Conservation (phyloP, 2,329 filamentous ascomycete species). For the Chaetomiaceae sp. region DNA sequence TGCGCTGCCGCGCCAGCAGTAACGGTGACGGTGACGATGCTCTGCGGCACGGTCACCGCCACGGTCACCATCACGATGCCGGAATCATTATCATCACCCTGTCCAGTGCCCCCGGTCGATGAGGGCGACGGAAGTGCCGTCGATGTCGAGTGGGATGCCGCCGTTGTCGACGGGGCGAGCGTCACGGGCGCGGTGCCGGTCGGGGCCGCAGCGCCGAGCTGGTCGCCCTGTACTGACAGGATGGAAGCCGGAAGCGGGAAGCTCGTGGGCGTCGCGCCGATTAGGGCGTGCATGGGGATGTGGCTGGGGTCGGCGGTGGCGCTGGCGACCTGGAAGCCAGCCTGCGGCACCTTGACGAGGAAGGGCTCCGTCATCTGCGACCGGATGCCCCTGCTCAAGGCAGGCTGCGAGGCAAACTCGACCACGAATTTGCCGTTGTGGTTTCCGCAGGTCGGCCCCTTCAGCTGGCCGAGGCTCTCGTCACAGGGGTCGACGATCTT, state of each 20-base stretch:
- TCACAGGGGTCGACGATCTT: slow-evolving; percentile 28
- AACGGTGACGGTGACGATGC: slow-evolving; percentile 30
- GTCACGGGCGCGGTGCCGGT: slow-evolving; percentile 13
- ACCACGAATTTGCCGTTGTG: slow-evolving; percentile 22
- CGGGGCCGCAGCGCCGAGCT: slow-evolving; percentile 8
- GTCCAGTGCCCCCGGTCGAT: neutral
- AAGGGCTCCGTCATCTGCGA: slow-evolving; percentile 41
- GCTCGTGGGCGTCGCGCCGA: slow-evolving; percentile 8
- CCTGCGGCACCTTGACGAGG: slow-evolving; percentile 35
- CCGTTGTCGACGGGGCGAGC: neutral
- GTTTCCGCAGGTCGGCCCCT: slow-evolving; percentile 32
- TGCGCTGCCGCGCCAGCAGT: neutral
- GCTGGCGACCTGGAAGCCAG: slow-evolving; percentile 18
- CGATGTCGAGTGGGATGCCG: neutral
- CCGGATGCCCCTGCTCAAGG: slow-evolving; percentile 39
- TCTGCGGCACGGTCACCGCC: slow-evolving; percentile 34
- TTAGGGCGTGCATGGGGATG: slow-evolving; percentile 17
- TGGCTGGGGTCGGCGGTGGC: slow-evolving; percentile 17
- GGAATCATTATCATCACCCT: neutral
- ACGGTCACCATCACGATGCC: slow-evolving; percentile 30
- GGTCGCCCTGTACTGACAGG: neutral
- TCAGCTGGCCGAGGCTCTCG: slow-evolving; percentile 34
- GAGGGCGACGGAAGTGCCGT: slow-evolving; percentile 16
- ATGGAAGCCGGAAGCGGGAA: slow-evolving; percentile 6
- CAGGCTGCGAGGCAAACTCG: slow-evolving; percentile 34